Evolutionary conservation across 2,329 filamentous ascomycete species (phyloP), one percentile per base, ranked within the genome.

Genomic region (Epichloe gansuensis): DNA sequence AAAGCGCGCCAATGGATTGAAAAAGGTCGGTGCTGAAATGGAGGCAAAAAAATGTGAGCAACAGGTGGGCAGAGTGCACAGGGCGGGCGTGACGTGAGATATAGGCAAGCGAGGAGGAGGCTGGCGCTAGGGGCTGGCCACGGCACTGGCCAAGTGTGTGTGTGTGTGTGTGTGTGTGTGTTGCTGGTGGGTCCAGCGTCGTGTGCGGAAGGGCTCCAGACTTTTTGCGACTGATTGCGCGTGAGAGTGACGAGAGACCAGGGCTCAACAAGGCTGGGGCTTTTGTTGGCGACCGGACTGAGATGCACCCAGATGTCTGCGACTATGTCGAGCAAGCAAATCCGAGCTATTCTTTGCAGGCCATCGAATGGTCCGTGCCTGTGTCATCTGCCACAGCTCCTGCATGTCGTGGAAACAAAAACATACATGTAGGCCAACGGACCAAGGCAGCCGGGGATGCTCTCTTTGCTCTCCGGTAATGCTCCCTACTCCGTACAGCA

Each of bases 31-130:
- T 48, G 49, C 25, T 39, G 41, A 43, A 53, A 31, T 9, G 46
- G 41, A 48, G 51, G 43, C 37, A 54, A 53, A 46, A 46, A 50
- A 39, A 45, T 38, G 50, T 35, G 48, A 43, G 51, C 61, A 56
- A 59, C 59, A 56, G 53, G 58, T 54, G 51, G 48, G 51, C 49
- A 52, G 42, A 51, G 46, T 43, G 45, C 54, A 56, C 38, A 23
- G 54, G 52, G 51, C 42, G 53, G 55, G 52, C 52, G 52, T 56
- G 52, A 58, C 49, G 55, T 53, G 55, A 52, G 56, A 59, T 60
- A 61, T 63, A 58, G 58, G 62, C 59, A 60, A 59, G 57, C 60
- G 57, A 55, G 51, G 46, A 55, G 56, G 52, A 43, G 51, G 49
- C 53, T 51, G 53, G 50, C 41, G 44, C 28, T 44, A 48, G 46